Base-by-base conservation (phyloP, 108 stramenopile species). In the Fragilariopsis cylindrus region DNA sequence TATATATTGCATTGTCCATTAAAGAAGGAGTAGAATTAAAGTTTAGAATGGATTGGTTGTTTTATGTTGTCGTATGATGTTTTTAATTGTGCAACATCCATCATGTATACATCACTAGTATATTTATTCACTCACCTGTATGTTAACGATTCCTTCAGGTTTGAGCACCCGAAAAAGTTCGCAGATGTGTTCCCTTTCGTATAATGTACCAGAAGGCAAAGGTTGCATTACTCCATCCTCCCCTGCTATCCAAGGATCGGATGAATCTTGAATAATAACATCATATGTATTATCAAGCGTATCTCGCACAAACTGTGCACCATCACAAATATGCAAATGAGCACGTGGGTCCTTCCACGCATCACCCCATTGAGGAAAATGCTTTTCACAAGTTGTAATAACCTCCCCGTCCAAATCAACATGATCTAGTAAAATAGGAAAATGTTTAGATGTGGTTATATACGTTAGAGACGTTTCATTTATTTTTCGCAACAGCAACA, bases 261-360 rank as follows among this genome's bases (percentile, higher is more conserved):
- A 84, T 0, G 88, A 86, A 79, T 93, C 92, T 76, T 93, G 92
- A 66, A 93, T 80, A 62, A 93, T 91, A 7, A 90, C 84, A 80
- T 93, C 88, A 72, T 93, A 93, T 16, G 60, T 75, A n/a, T 50
- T 58, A 58, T 75, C 78, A 4, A 68, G 52, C 9, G 64, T 71
- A 46, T 82, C 58, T 60, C 76, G 55, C 2, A 89, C 81, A 76
- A 90, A 93, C 45, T 71, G 60, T n/a, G 92, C 90, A 7, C 92
- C 92, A 73, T 93, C 90, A 12, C 74, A 71, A 53, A 93, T 85
- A 15, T 90, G 77, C 18, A 93, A 71, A 15, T 74, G 77, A 5
- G 85, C 90, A 39, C 88, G 72, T 3, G 87, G 78, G 71, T 91
- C 88, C 6, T 91, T 84, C 92, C 92, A 93, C 8, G 82, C 88